phyloP scores from a whole-genome alignment of 495 filamentous ascomycete species.

The Apodospora peruviana region DNA sequence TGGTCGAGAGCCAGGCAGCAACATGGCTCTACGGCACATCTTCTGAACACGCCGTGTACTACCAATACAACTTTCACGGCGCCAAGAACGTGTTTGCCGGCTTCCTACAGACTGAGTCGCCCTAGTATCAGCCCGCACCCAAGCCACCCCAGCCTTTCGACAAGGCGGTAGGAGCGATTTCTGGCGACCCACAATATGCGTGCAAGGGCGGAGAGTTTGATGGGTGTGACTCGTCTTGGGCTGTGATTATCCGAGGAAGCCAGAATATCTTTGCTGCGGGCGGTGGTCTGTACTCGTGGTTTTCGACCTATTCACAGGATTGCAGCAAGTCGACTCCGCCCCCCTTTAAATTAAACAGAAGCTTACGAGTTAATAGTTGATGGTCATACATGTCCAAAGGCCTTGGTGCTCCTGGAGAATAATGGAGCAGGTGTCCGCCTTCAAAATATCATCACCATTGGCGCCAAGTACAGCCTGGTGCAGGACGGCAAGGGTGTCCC shows the following conservation, averaged over 20 bases:
- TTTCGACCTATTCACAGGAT: slow-evolving; percentile 6
- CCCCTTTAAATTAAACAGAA: too few relatives aligned
- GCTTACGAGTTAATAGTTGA: too few relatives aligned
- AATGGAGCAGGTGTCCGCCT: too few relatives aligned
- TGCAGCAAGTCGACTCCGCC: too few relatives aligned
- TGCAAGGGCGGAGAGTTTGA: not conserved
- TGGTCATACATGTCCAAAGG: too few relatives aligned
- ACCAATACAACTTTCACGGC: slow-evolving; percentile 70
- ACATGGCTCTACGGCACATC: slow-evolving; percentile 34
- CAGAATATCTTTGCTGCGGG: slow-evolving; percentile 14
- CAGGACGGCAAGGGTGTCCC: too few relatives aligned
- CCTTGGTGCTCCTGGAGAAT: too few relatives aligned
- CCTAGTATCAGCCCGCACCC: slow-evolving; percentile 81
- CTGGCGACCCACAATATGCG: slow-evolving; percentile 13
- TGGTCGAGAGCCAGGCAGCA: slow-evolving; percentile 54
- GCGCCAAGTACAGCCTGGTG: too few relatives aligned
- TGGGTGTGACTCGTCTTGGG: slow-evolving; percentile 22
- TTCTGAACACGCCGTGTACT: slow-evolving; percentile 72
- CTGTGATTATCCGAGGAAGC: slow-evolving; percentile 12
- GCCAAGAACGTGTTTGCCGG: slow-evolving; percentile 73
- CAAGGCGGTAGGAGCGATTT: slow-evolving; percentile 8
- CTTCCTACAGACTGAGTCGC: slow-evolving; percentile 79
- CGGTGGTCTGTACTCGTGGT: slow-evolving; percentile 24
- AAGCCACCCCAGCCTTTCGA: slow-evolving; percentile 55
- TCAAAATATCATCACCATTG: too few relatives aligned